Evolutionary conservation across 345 rosid species (phyloP).

Genomic region (Dovyalis caffra): DNA sequence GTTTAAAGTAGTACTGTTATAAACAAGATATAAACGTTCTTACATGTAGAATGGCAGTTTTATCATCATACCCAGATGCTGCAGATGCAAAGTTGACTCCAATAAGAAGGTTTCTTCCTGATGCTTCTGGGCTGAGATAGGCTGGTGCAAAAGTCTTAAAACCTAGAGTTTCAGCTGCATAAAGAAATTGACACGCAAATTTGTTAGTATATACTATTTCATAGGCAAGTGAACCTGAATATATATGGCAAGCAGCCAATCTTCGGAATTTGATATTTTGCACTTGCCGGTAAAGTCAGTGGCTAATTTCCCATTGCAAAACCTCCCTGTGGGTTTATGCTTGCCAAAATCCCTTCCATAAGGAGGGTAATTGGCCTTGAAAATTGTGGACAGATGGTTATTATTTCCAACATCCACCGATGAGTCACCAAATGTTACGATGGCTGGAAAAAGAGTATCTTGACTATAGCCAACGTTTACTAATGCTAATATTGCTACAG

Average conservation of each 20-base stretch:
- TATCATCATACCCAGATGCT: constrained; percentile 85
- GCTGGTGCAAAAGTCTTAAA: constrained; percentile 73
- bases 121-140: constrained; percentile 81
- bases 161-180: constrained; percentile 77
- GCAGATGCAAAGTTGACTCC: constrained; percentile 96
- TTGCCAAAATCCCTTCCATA: constrained; percentile 76
- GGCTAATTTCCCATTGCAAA: constrained; percentile 84
- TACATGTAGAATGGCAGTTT: constrained; percentile 56
- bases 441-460: constrained; percentile 61
- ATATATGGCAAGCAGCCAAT: neutral
- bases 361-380: constrained; percentile 86
- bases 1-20: neutral
- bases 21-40: neutral
- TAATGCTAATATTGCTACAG: neutral
- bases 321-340: constrained; percentile 79
- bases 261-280: too few relatives aligned
- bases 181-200: neutral
- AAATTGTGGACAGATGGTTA: constrained; percentile 70
- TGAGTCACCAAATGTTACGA: constrained; percentile 77
- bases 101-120: constrained; percentile 78
- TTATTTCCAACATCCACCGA: constrained; percentile 92
- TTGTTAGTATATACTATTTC: too few relatives aligned
- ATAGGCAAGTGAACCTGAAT: neutral
- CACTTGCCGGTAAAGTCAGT: constrained; percentile 72
- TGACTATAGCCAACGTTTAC: constrained; percentile 23